These are phyloP conservation scores for Ophiostoma sp. DNA, from an alignment of 2,329 filamentous ascomycete species.

Conservation along the genomic window DNA sequence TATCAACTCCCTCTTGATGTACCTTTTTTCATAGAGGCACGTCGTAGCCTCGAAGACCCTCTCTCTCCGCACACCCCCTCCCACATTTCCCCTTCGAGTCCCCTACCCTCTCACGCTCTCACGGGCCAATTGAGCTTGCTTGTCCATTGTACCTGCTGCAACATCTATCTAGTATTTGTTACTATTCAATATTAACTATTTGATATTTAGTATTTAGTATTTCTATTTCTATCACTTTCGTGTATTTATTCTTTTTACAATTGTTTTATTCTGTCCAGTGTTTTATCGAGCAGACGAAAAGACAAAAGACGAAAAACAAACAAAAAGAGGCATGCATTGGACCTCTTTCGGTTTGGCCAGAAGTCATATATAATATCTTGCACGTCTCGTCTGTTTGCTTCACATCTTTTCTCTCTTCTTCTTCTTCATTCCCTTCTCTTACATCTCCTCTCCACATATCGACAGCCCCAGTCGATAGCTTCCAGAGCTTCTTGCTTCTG, in stretches of 20 bases:
- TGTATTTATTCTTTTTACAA: neutral
- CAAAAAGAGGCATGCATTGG: slow-evolving; percentile 12
- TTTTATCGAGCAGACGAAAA: slow-evolving; percentile 1
- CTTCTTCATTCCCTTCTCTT: neutral
- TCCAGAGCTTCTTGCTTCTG: neutral
- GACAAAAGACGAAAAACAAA: slow-evolving; percentile 13
- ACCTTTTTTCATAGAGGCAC: slow-evolving; percentile 1
- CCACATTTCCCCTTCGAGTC: neutral
- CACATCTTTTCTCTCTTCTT: slow-evolving; percentile 11
- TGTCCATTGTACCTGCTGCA: slow-evolving; percentile 2
- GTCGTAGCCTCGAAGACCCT: slow-evolving; percentile 14
- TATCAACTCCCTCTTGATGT: neutral
- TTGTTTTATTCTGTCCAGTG: slow-evolving; percentile 3
- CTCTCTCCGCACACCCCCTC: slow-evolving; percentile 10
- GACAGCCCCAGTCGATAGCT: neutral
- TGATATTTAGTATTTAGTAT: neutral
- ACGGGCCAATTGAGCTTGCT: slow-evolving; percentile 1
- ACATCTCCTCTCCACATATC: neutral
- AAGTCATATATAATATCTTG: slow-evolving; percentile 18
- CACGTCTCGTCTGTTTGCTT: slow-evolving; percentile 3
- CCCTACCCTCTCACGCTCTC: slow-evolving; percentile 4
- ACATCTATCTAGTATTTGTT: neutral
- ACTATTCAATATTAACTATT: neutral
- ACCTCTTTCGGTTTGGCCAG: slow-evolving; percentile 1
- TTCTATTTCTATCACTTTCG: neutral